Evolutionary conservation across 495 filamentous ascomycete species (phyloP).

Genomic region (Xylaria sp.): DNA sequence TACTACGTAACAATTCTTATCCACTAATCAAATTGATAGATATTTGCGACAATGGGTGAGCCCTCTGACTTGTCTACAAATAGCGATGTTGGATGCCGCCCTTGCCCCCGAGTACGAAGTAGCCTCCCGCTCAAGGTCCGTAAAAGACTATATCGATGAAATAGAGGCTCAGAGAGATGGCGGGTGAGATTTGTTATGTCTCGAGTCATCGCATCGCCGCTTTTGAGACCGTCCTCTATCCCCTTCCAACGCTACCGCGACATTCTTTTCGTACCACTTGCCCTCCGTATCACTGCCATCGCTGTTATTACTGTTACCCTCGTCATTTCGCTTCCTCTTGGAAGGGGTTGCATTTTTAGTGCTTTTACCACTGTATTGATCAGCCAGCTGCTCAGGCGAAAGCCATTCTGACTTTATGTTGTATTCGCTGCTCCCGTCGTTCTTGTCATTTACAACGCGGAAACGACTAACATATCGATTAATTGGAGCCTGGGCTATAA

Average conservation of each 20-base stretch:
- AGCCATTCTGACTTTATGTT: slow-evolving; percentile 5
- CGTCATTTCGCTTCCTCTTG: slow-evolving; percentile 1
- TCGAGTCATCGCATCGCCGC: slow-evolving; percentile 4
- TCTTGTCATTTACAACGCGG: background rate
- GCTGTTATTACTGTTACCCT: background rate
- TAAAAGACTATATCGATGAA: too few species aligned
- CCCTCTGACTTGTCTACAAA: too few species aligned
- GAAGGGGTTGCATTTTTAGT: background rate
- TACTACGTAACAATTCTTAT: too few species aligned
- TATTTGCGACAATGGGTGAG: too few species aligned
- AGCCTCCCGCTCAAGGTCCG: too few species aligned
- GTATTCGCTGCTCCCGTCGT: background rate
- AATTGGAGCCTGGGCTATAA: background rate
- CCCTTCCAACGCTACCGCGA: slow-evolving; percentile 1
- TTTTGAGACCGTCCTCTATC: slow-evolving; percentile 3
- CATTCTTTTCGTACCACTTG: background rate
- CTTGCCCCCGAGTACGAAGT: too few species aligned
- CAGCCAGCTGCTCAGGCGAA: slow-evolving; percentile 13
- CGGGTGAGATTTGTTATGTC: background rate
- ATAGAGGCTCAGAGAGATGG: slow-evolving; percentile 1
- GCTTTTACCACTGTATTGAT: background rate
- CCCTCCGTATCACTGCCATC: background rate
- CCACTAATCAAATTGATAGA: too few species aligned
- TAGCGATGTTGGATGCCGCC: too few species aligned
- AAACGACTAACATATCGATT: background rate